phyloP scores from a whole-genome alignment of 805 yeast genomes.

The Lipomyces kockii region DNA sequence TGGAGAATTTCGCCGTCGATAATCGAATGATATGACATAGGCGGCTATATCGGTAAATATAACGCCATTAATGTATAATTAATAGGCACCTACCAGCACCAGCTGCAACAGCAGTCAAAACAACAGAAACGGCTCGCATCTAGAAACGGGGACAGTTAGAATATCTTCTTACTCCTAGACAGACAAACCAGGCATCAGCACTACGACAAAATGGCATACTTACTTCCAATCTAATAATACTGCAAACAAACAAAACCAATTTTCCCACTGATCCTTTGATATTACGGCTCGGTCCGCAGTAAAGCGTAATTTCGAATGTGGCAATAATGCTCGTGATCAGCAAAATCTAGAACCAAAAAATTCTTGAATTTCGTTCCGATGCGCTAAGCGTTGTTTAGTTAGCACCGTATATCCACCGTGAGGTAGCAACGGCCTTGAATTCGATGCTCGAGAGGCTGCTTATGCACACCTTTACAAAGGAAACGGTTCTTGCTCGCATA shows the following conservation, averaged over 20 bases:
- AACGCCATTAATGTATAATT: not conserved
- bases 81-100: constrained; percentile 18
- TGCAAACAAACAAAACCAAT: not conserved
- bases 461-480: too few relatives aligned
- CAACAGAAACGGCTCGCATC: constrained; percentile 21
- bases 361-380: not conserved
- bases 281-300: not conserved
- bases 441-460: too few relatives aligned
- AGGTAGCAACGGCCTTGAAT: not conserved
- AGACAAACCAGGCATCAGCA: not conserved
- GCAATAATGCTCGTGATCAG: not conserved
- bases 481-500: not conserved
- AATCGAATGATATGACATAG: constrained; percentile 89
- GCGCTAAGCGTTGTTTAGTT: not conserved
- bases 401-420: not conserved
- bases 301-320: not conserved
- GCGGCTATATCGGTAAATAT: constrained; percentile 38
- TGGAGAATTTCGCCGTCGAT: constrained; percentile 79
- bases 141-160: not conserved
- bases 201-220: not conserved
- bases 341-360: not conserved
- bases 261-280: not conserved
- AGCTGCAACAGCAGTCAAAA: constrained; percentile 18
- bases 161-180: not conserved
- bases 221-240: not conserved